Percentiles rank a stretch among this genome's conserved stretches.
Conservation (phyloP, 768 basidiomycete species). For the Trametes meyenii region DNA sequence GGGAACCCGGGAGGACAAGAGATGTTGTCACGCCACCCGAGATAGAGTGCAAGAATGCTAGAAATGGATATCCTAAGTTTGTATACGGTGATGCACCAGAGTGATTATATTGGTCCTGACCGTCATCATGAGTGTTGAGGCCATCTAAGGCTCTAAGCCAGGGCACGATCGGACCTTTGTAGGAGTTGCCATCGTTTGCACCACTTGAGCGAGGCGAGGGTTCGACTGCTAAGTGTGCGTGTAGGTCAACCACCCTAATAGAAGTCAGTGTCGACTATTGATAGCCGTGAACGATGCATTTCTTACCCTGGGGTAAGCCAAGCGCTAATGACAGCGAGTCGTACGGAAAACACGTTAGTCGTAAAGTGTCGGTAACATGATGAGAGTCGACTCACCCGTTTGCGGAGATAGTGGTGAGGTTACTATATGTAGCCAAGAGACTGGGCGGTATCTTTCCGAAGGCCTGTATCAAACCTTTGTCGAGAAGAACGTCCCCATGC, state of each 20-base stretch:
- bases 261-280: background rate
- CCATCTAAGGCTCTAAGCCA: conserved; percentile 74
- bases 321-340: conserved; percentile 45
- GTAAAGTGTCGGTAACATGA: too few species aligned
- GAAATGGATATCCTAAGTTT: background rate
- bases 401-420: conserved; percentile 50
- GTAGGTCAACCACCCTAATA: conserved; percentile 53
- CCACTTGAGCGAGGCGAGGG: conserved; percentile 35
- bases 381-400: conserved; percentile 33
- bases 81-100: background rate
- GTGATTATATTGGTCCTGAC: conserved; percentile 23
- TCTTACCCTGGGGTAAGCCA: conserved; percentile 69
- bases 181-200: conserved; percentile 59
- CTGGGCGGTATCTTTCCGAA: conserved; percentile 42
- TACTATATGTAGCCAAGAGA: conserved; percentile 4
- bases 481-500: conserved; percentile 61
- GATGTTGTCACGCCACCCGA: conserved; percentile 77
- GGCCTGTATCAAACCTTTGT: conserved; percentile 62
- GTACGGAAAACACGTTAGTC: too few species aligned
- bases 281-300: background rate
- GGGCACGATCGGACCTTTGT: conserved; percentile 52
- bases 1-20: conserved; percentile 74
- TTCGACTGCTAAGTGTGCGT: conserved; percentile 57
- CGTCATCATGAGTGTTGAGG: conserved; percentile 70
- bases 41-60: conserved; percentile 54